These are phyloP conservation scores for Gillenia trifoliata DNA, from an alignment of 306 rosid genomes.

Conservation along the genomic window DNA sequence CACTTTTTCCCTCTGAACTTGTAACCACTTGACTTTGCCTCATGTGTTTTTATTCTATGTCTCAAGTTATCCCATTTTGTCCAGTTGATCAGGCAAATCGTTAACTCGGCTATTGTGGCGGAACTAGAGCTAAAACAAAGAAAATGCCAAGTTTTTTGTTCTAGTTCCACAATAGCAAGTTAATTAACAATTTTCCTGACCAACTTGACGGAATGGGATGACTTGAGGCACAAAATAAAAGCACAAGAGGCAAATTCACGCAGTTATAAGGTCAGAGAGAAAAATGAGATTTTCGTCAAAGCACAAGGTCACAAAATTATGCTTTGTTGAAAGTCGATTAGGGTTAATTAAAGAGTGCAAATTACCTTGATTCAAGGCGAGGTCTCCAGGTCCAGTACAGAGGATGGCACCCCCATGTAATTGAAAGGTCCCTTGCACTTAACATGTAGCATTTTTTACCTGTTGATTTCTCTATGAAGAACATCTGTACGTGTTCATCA, in stretches of 20 bases:
- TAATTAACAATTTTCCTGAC: too few relatives aligned
- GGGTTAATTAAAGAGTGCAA: background rate
- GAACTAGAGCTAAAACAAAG: background rate
- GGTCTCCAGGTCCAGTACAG: constrained; percentile 76
- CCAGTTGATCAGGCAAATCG: background rate
- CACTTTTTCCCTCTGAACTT: too few relatives aligned
- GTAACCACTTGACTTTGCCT: background rate
- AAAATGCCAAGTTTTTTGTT: too few relatives aligned
- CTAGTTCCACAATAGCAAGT: background rate
- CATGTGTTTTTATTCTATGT: too few relatives aligned
- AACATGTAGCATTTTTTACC: constrained; percentile 50
- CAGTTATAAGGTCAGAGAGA: too few relatives aligned
- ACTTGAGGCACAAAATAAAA: too few relatives aligned
- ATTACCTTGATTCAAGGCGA: constrained; percentile 45
- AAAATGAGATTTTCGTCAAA: too few relatives aligned
- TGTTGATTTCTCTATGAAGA: constrained; percentile 46
- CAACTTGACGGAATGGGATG: background rate
- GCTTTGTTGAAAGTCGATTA: background rate
- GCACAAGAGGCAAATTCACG: background rate
- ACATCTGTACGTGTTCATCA: constrained; percentile 31
- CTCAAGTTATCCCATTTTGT: background rate
- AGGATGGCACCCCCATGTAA: constrained; percentile 49
- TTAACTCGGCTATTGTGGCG: background rate
- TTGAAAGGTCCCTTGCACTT: constrained; percentile 65
- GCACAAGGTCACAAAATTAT: background rate